Evolutionary conservation across 2,329 filamentous ascomycete species (phyloP).

Genomic region (Verticillium albo-atrum): DNA sequence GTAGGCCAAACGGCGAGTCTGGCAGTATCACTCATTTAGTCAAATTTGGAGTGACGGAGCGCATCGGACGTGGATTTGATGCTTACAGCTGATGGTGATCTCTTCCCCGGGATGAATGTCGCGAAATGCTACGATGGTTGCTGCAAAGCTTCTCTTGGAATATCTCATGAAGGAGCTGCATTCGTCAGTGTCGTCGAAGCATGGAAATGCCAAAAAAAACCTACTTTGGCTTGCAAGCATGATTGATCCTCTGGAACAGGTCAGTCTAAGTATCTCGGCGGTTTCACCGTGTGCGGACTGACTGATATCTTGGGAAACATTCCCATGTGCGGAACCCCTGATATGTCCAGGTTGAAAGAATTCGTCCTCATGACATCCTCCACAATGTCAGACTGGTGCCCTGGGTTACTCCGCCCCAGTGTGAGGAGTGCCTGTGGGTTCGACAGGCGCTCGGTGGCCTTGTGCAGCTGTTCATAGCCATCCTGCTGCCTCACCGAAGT

Average conservation of each 20-base stretch:
- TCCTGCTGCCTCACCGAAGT: conserved; percentile 16
- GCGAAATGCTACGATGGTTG: conserved; percentile 26
- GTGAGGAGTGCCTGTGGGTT: conserved; percentile 11
- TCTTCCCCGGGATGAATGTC: conserved; percentile 29
- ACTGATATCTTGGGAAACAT: conserved; percentile 23
- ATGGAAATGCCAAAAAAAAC: neutral
- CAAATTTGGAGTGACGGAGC: no score
- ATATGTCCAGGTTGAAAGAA: conserved; percentile 21
- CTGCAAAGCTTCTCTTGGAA: conserved; percentile 20
- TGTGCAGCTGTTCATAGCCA: conserved; percentile 12
- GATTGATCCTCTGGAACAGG: conserved; percentile 25
- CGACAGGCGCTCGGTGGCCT: conserved; percentile 10
- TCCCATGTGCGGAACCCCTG: conserved; percentile 18
- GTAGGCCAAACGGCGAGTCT: conserved; percentile 21
- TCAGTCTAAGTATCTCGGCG: conserved; percentile 3
- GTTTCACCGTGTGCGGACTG: neutral
- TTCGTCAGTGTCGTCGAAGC: neutral
- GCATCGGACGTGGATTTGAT: no score
- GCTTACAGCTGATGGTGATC: conserved; percentile 30
- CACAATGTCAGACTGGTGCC: conserved; percentile 15
- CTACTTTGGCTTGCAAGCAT: conserved; percentile 31
- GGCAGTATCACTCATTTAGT: conserved; percentile 1
- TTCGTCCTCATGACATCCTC: conserved; percentile 29
- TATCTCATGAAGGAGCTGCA: conserved; percentile 26
- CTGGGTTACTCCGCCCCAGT: conserved; percentile 22